Conservation (phyloP, 2,329 filamentous ascomycete genomes). For the Simplicillium sp. region DNA sequence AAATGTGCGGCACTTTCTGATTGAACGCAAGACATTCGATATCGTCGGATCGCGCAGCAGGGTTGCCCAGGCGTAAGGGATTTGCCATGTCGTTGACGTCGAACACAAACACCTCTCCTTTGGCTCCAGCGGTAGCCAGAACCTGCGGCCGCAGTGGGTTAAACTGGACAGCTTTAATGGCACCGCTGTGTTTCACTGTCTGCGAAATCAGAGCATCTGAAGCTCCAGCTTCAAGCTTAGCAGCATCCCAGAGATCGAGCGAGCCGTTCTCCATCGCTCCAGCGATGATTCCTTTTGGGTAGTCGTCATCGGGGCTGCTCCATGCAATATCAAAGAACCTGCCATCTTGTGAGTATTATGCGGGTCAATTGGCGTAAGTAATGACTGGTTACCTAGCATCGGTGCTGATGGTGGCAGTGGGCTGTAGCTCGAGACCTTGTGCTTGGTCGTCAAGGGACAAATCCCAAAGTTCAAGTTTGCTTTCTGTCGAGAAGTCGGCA, state of each 20-base stretch:
- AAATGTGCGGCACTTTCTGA: constrained; percentile 90
- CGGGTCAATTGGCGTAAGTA: background rate
- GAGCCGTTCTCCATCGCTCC: constrained; percentile 92
- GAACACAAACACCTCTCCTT: constrained; percentile 94
- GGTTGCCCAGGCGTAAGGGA: constrained; percentile 80
- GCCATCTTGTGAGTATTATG: constrained; percentile 7
- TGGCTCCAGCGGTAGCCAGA: constrained; percentile 83
- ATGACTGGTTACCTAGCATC: constrained; percentile 67
- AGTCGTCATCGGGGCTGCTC: constrained; percentile 70
- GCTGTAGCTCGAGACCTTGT: constrained; percentile 74
- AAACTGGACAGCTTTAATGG: constrained; percentile 93
- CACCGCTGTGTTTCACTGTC: constrained; percentile 81
- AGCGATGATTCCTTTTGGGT: constrained; percentile 82
- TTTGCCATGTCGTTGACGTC: constrained; percentile 84
- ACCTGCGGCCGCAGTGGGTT: constrained; percentile 88
- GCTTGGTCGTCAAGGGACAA: constrained; percentile 69
- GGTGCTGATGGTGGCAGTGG: constrained; percentile 71
- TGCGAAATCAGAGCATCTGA: constrained; percentile 74
- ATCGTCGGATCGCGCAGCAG: constrained; percentile 83
- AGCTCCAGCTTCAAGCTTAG: constrained; percentile 47
- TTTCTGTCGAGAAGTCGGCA: constrained; percentile 96
- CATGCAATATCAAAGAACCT: constrained; percentile 98
- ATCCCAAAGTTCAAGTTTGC: constrained; percentile 94
- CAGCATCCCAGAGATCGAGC: constrained; percentile 88
- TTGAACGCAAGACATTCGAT: constrained; percentile 98